Evolutionary conservation across 108 stramenopile genomes (phyloP).

Genomic region (Cyclostephanos tholiformis): DNA sequence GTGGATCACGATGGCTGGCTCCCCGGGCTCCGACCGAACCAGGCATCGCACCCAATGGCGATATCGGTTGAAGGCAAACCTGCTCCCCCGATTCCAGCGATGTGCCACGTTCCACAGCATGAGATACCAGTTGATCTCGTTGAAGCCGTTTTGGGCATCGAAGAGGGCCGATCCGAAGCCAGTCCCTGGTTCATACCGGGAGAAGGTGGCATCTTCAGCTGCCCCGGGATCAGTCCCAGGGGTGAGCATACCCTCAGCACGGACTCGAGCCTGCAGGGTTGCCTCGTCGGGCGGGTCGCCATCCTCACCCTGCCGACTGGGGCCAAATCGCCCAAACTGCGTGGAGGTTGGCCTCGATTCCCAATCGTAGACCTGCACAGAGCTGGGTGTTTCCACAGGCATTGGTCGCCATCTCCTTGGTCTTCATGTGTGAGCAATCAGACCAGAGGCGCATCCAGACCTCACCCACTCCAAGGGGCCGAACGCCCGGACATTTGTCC

Average conservation of each 20-base stretch:
- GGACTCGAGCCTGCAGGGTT: no score
- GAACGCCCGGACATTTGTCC: no score
- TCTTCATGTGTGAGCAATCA: neutral
- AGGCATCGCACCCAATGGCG: no score
- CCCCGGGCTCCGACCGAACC: neutral
- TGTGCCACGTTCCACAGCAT: conserved; percentile 11
- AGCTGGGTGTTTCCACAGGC: neutral
- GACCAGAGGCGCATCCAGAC: no score
- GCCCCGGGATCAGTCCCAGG: neutral
- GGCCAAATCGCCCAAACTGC: neutral
- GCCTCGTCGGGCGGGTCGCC: no score
- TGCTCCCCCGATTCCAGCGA: neutral
- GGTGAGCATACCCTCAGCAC: no score
- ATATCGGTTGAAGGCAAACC: conserved; percentile 8
- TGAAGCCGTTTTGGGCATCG: conserved; percentile 12
- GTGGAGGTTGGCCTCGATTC: conserved; percentile 1
- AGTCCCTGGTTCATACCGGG: neutral
- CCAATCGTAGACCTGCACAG: neutral
- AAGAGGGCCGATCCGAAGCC: neutral
- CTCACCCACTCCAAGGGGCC: no score
- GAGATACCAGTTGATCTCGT: no score
- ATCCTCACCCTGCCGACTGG: neutral
- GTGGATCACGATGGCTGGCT: conserved; percentile 2
- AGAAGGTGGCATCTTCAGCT: neutral
- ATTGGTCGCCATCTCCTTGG: neutral